Conservation (phyloP, 140 eudicot species). For the Anethum foeniculum region DNA sequence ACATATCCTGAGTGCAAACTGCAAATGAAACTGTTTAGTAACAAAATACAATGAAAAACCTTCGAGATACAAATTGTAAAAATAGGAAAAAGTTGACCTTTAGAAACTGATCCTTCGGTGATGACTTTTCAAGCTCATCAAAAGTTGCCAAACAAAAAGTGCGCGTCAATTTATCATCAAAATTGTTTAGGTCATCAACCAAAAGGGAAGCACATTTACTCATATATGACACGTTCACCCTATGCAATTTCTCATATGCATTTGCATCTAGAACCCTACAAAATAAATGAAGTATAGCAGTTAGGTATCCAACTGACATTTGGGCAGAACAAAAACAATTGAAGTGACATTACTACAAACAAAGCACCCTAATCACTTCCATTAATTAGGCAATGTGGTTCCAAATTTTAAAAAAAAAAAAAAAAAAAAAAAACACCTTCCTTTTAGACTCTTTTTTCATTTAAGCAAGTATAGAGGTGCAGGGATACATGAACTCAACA, state of each 20-base stretch:
- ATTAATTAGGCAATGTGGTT: background rate
- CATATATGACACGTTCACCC: slow-evolving; percentile 43
- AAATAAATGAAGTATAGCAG: slow-evolving; percentile 1
- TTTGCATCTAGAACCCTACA: slow-evolving; percentile 60
- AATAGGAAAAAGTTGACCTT: slow-evolving; percentile 44
- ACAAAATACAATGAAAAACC: background rate
- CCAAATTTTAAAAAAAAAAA: background rate
- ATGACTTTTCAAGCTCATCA: slow-evolving; percentile 37
- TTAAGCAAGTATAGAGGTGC: background rate
- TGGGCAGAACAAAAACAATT: background rate
- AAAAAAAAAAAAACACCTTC: too few species aligned
- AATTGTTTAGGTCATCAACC: slow-evolving; percentile 40
- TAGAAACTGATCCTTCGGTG: slow-evolving; percentile 42
- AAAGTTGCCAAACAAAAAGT: slow-evolving; percentile 40
- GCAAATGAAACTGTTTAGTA: slow-evolving; percentile 15
- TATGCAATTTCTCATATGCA: slow-evolving; percentile 48
- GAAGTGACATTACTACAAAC: background rate
- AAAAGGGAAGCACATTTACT: slow-evolving; percentile 39
- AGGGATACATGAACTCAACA: background rate
- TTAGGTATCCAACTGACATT: background rate
- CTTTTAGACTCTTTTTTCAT: too few species aligned
- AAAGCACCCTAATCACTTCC: background rate
- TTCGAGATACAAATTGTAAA: background rate
- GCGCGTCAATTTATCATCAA: slow-evolving; percentile 29
- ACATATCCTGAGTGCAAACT: slow-evolving; percentile 64